phyloP scores from a whole-genome alignment of 2,329 filamentous ascomycete genomes.

The Alternaria novae-zelandiae region DNA sequence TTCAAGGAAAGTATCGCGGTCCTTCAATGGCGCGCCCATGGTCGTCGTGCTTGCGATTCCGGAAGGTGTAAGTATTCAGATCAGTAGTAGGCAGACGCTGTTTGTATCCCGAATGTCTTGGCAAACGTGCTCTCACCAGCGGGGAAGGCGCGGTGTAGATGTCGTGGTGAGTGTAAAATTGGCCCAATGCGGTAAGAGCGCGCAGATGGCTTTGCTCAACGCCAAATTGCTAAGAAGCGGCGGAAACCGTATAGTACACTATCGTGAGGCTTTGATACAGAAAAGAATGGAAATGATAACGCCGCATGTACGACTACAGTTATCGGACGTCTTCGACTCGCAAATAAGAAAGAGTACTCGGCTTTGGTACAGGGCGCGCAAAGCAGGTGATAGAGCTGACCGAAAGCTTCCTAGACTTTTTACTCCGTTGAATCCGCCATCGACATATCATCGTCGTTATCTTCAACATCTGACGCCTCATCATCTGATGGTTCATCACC shows the following conservation, averaged over 20 bases:
- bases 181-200: background rate
- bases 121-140: background rate
- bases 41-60: background rate
- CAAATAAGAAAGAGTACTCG: background rate
- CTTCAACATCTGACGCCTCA: background rate
- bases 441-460: background rate
- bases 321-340: background rate
- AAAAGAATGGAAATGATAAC: background rate
- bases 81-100: background rate
- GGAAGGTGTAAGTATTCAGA: background rate
- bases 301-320: background rate
- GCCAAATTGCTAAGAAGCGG: background rate
- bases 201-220: background rate
- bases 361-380: background rate
- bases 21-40: too few species aligned
- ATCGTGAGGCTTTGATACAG: background rate
- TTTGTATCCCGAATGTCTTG: background rate
- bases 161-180: background rate
- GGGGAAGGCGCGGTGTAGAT: background rate
- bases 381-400: background rate
- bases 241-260: background rate
- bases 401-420: background rate
- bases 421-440: background rate
- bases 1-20: too few species aligned
- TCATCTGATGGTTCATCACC: background rate